Conservation (phyloP, 352 stramenopile genomes). For the Phytophthora melonis region DNA sequence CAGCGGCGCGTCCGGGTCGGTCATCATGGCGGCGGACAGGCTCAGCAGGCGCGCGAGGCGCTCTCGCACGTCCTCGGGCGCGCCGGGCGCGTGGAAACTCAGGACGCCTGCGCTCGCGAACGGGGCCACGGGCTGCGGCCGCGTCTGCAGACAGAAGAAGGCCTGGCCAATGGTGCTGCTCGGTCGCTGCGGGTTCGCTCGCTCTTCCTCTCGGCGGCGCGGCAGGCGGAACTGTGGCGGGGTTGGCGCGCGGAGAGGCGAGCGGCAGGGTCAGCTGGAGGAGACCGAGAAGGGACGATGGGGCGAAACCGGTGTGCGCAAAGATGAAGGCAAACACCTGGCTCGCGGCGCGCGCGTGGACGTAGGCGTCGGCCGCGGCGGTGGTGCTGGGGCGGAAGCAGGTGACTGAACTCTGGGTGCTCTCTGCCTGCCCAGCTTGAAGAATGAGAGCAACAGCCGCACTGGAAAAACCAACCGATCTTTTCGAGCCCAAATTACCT, state of each 20-base stretch:
- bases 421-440: slow-evolving; percentile 9
- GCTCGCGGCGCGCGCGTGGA: background rate
- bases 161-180: slow-evolving; percentile 63
- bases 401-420: background rate
- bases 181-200: slow-evolving; percentile 28
- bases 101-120: slow-evolving; percentile 33
- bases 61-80: slow-evolving; percentile 30
- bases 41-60: slow-evolving; percentile 30
- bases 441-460: slow-evolving; percentile 2
- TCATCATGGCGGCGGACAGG: slow-evolving; percentile 43
- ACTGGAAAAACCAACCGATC: slow-evolving; percentile 5
- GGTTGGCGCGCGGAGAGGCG: background rate
- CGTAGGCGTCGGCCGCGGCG: background rate
- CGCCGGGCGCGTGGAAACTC: slow-evolving; percentile 27
- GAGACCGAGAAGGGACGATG: slow-evolving; percentile 27
- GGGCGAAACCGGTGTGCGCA: slow-evolving; percentile 15
- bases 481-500: background rate
- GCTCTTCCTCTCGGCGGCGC: slow-evolving; percentile 30
- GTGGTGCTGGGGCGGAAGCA: background rate
- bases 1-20: slow-evolving; percentile 29
- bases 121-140: slow-evolving; percentile 43
- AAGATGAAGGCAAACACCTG: slow-evolving; percentile 4
- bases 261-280: slow-evolving; percentile 14
- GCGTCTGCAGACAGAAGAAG: slow-evolving; percentile 63
- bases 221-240: slow-evolving; percentile 32